A percentile compares a stretch with the other conserved stretches of the same genome.
Conservation (phyloP, 148 eudicot species). For the Chenopodium berlandieri region DNA sequence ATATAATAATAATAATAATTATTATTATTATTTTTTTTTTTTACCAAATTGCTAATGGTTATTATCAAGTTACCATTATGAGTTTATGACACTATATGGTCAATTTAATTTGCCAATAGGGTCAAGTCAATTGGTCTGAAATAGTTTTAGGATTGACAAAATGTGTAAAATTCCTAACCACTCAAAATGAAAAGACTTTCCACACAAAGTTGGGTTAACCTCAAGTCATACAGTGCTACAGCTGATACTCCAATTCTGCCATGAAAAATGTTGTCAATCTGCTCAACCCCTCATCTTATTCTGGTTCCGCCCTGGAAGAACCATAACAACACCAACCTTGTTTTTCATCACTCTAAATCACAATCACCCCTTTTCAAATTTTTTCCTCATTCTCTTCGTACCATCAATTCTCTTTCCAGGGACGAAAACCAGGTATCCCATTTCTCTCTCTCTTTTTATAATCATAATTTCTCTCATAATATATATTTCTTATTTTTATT, state of each 20-base stretch:
- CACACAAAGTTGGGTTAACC: no score
- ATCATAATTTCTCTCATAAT: no score
- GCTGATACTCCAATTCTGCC: not conserved
- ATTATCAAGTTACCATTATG: no score
- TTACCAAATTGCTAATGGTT: no score
- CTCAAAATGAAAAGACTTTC: not conserved
- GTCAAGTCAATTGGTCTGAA: no score
- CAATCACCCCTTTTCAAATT: constrained; percentile 17
- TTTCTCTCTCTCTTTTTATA: not conserved
- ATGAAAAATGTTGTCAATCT: constrained; percentile 45
- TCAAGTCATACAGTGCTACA: no score
- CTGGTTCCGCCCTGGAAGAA: constrained; percentile 42
- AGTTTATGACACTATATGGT: no score
- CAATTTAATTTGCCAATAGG: no score
- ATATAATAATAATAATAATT: no score
- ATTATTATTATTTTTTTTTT: no score
- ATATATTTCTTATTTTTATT: not conserved
- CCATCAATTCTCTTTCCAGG: constrained; percentile 30
- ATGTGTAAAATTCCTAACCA: constrained; percentile 23
- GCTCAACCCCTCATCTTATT: constrained; percentile 31
- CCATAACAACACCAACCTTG: constrained; percentile 10
- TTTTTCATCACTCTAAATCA: constrained; percentile 5
- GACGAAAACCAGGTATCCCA: constrained; percentile 45
- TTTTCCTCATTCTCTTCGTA: not conserved
- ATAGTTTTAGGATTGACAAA: no score